Evolutionary conservation across 2,329 filamentous ascomycete species (phyloP).

Genomic region (Trichophyton verrucosum): DNA sequence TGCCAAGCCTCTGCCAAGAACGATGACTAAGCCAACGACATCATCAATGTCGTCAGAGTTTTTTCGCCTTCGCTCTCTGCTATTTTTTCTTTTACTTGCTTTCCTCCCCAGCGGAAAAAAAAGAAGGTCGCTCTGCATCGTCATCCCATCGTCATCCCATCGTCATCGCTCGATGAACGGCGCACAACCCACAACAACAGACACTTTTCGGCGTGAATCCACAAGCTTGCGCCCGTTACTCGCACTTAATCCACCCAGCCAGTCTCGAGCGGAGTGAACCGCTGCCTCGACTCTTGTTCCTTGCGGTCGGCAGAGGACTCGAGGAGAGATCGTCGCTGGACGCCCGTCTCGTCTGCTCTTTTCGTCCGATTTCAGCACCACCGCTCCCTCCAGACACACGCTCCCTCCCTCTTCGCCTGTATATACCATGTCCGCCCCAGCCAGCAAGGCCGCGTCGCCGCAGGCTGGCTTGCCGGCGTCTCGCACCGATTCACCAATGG

Average conservation of each 20-base stretch:
- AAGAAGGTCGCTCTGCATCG: conserved; percentile 10
- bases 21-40: conserved; percentile 8
- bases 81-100: conserved; percentile 13
- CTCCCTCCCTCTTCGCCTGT: background rate
- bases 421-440: conserved; percentile 28
- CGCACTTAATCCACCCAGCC: conserved; percentile 10
- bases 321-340: conserved; percentile 7
- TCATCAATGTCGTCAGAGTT: conserved; percentile 17
- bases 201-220: conserved; percentile 3
- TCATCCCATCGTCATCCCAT: conserved; percentile 12
- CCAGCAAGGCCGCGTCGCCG: conserved; percentile 27
- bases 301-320: conserved; percentile 8
- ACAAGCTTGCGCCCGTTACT: background rate
- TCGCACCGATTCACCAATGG: conserved; percentile 32
- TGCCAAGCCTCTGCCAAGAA: background rate
- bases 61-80: conserved; percentile 7
- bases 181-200: conserved; percentile 8
- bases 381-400: conserved; percentile 7
- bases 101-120: background rate
- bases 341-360: background rate
- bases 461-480: conserved; percentile 19
- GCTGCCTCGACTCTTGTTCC: background rate
- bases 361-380: conserved; percentile 9
- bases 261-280: conserved; percentile 14
- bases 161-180: conserved; percentile 2